Conservation (phyloP, 176 grass and related monocot genomes). For the Lolium rigidum region DNA sequence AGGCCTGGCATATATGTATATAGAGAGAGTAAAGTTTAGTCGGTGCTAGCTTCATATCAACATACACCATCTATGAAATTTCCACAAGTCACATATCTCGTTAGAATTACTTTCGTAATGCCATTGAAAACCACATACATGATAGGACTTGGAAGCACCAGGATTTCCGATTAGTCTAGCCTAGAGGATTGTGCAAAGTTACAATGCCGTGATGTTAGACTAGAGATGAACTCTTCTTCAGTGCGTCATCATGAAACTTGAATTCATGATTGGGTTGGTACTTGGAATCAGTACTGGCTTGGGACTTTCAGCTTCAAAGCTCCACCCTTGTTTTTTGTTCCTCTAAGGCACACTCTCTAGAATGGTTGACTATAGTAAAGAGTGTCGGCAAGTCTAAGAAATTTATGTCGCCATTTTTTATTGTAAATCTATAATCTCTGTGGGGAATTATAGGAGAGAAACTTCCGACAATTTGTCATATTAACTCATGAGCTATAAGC, state of each 20-base stretch:
- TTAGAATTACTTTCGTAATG: background rate
- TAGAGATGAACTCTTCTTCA: background rate
- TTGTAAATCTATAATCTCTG: too few species aligned
- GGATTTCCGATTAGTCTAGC: background rate
- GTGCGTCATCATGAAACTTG: accelerated
- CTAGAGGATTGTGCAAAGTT: background rate
- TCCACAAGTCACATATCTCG: background rate
- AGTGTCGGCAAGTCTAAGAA: too few species aligned
- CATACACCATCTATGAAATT: background rate
- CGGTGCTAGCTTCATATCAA: background rate
- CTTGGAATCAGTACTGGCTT: background rate
- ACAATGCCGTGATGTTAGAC: background rate
- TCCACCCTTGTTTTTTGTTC: background rate
- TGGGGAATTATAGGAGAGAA: background rate
- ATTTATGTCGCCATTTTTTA: too few species aligned
- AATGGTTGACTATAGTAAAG: too few species aligned
- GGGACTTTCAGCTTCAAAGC: background rate
- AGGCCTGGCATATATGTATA: background rate
- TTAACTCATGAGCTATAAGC: background rate
- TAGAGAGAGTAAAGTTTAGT: background rate
- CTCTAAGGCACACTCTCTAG: background rate
- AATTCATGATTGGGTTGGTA: background rate
- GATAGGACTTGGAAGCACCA: background rate
- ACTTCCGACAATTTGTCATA: background rate
- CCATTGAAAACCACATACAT: background rate